phyloP scores from a whole-genome alignment of 768 basidiomycete genomes.

The Termitomyces eurrhizus region DNA sequence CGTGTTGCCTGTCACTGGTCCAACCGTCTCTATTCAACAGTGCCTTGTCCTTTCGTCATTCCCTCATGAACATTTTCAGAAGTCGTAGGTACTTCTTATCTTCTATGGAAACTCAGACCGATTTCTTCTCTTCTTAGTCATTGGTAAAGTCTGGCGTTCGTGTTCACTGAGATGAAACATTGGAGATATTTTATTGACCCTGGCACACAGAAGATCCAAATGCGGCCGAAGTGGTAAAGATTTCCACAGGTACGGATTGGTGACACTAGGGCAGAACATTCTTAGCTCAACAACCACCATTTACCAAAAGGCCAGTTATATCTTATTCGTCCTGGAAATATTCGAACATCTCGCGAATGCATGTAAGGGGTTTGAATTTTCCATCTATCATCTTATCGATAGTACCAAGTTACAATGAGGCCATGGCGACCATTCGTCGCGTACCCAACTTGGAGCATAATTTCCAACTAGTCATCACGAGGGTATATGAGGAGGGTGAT shows the following conservation, averaged over 20 bases:
- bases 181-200: constrained; percentile 22
- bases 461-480: constrained; percentile 91
- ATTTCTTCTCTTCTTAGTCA: constrained; percentile 44
- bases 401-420: constrained; percentile 79
- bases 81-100: constrained; percentile 51
- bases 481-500: constrained; percentile 96
- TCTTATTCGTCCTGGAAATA: constrained; percentile 86
- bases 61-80: constrained; percentile 79
- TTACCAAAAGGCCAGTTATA: constrained; percentile 63
- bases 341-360: constrained; percentile 93
- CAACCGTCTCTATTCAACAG: not conserved
- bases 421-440: constrained; percentile 90
- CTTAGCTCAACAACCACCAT: not conserved
- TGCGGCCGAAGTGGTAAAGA: constrained; percentile 92
- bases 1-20: constrained; percentile 25
- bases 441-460: constrained; percentile 72
- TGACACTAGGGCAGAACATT: not conserved
- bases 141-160: constrained; percentile 95
- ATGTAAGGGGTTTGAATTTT: constrained; percentile 58
- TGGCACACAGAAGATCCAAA: constrained; percentile 77
- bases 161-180: constrained; percentile 20
- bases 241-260: constrained; percentile 55
- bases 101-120: constrained; percentile 13
- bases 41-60: constrained; percentile 14
- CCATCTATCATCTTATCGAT: constrained; percentile 4